These are phyloP conservation scores for Camelina hispida DNA, from an alignment of 345 rosid genomes.

Conservation along the genomic window DNA sequence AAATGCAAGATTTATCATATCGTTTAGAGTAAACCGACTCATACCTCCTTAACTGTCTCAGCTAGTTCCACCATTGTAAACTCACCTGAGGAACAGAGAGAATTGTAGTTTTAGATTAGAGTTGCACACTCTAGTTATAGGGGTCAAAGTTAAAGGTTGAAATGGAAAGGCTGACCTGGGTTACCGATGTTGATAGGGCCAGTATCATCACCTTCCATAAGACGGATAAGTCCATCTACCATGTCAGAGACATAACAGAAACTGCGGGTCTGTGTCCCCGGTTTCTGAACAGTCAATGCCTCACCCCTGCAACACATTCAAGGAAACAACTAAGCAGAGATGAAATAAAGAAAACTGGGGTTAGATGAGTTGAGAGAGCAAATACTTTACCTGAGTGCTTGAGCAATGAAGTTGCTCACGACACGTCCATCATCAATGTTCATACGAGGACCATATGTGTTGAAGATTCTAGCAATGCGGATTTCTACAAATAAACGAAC, in stretches of 20 bases:
- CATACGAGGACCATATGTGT: constrained; percentile 98
- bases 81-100: constrained; percentile 58
- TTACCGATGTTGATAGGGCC: constrained; percentile 98
- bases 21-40: constrained; percentile 8
- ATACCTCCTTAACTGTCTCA: constrained; percentile 90
- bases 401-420: constrained; percentile 97
- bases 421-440: constrained; percentile 98
- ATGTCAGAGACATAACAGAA: constrained; percentile 99
- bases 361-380: background rate
- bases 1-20: background rate
- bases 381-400: constrained; percentile 71
- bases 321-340: constrained; percentile 5
- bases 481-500: constrained; percentile 56
- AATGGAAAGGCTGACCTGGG: constrained; percentile 60
- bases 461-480: constrained; percentile 95
- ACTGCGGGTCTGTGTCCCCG: constrained; percentile 97
- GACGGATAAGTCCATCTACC: constrained; percentile 96
- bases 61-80: constrained; percentile 95
- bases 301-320: constrained; percentile 50
- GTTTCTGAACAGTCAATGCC: constrained; percentile 85
- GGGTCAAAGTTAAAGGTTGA: background rate
- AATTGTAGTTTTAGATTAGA: background rate
- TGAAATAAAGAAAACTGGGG: background rate
- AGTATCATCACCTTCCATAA: constrained; percentile 91
- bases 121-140: background rate